A percentile compares a stretch with the other conserved stretches of the same genome.
phyloP scores from a whole-genome alignment of 2,329 filamentous ascomycete species.

The Ascochyta fabae region DNA sequence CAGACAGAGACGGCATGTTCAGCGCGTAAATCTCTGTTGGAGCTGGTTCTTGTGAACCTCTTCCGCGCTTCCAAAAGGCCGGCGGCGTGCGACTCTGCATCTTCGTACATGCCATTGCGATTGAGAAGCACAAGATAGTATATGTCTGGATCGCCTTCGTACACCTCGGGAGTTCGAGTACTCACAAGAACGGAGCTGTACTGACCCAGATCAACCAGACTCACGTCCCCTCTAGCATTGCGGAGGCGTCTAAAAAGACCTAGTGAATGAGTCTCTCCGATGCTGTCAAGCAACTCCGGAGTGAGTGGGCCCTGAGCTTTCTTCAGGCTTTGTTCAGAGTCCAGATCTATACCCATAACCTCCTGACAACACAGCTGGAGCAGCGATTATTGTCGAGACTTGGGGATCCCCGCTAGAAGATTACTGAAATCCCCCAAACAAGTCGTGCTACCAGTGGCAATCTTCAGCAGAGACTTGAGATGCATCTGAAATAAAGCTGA shows the following conservation, averaged over 20 bases:
- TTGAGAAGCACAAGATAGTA: constrained; percentile 22
- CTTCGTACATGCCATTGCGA: constrained; percentile 10
- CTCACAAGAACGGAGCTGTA: constrained; percentile 12
- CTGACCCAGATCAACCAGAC: constrained; percentile 14
- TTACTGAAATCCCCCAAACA: constrained; percentile 6
- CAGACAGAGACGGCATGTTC: constrained; percentile 37
- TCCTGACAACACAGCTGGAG: constrained; percentile 26
- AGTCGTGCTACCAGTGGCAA: neutral
- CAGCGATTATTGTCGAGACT: constrained; percentile 25
- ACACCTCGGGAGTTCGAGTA: neutral
- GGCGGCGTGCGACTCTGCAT: constrained; percentile 20
- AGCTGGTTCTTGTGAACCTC: constrained; percentile 26
- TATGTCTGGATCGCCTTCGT: constrained; percentile 24
- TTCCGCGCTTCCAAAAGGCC: constrained; percentile 26
- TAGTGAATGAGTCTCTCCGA: constrained; percentile 26
- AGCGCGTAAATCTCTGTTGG: constrained; percentile 39
- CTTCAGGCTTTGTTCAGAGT: constrained; percentile 24
- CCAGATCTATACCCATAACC: constrained; percentile 23
- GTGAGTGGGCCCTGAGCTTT: constrained; percentile 8
- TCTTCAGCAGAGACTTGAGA: constrained; percentile 15
- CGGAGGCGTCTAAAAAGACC: constrained; percentile 30
- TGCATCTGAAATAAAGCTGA: constrained; percentile 29
- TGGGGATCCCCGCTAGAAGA: constrained; percentile 14
- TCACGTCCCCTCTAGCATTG: constrained; percentile 22
- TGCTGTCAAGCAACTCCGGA: constrained; percentile 9